Evolutionary conservation across 495 filamentous ascomycete genomes (phyloP).

Genomic region (Annulohypoxylon maeteangense): DNA sequence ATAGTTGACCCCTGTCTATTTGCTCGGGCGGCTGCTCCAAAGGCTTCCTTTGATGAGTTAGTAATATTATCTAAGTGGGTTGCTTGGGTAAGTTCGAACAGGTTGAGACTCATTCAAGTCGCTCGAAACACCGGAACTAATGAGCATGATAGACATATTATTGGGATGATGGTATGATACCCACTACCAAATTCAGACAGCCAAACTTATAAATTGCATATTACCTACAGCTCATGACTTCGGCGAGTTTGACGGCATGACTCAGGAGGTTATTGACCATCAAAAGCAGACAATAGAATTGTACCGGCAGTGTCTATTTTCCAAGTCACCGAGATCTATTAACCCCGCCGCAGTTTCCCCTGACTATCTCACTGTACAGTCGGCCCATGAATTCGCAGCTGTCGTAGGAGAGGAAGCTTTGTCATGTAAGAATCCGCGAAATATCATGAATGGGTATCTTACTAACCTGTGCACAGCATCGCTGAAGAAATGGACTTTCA

Average conservation of each 20-base stretch:
- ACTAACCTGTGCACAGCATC: conserved; percentile 7
- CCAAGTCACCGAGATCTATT: neutral
- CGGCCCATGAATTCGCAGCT: conserved; percentile 23
- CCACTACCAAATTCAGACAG: neutral
- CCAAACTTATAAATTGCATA: neutral
- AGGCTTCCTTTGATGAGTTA: conserved; percentile 1
- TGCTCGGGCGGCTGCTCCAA: conserved; percentile 7
- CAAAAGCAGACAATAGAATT: conserved; percentile 19
- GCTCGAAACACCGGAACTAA: neutral
- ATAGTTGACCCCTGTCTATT: conserved; percentile 21
- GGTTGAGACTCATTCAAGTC: neutral
- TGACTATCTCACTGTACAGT: conserved; percentile 11
- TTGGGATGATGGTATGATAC: conserved; percentile 19
- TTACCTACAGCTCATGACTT: conserved; percentile 17
- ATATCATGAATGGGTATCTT: neutral
- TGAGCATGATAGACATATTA: conserved; percentile 4
- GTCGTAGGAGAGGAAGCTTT: conserved; percentile 9
- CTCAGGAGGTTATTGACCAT: conserved; percentile 6
- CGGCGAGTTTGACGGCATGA: conserved; percentile 18
- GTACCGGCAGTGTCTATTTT: conserved; percentile 13
- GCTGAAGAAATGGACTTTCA: conserved; percentile 22
- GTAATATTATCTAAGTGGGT: conserved; percentile 10
- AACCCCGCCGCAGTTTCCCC: conserved; percentile 6
- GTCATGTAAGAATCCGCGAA: neutral
- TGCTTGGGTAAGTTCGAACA: conserved; percentile 17